phyloP scores from a whole-genome alignment of 179 eudicot genomes.

The Heliamphora pulchella region DNA sequence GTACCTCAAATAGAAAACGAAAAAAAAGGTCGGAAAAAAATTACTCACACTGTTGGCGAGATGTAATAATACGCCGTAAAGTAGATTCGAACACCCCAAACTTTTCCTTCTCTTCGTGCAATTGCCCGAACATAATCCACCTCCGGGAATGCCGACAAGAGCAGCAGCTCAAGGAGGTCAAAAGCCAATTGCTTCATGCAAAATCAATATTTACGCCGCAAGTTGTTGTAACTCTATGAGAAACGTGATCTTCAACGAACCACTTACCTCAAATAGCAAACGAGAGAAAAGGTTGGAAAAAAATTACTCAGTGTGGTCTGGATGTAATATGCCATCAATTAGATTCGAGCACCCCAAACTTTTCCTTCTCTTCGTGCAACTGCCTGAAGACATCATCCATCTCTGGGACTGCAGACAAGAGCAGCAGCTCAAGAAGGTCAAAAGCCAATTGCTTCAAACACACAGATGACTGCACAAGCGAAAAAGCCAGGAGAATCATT shows the following conservation, averaged over 20 bases:
- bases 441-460: slow-evolving; percentile 72
- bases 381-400: slow-evolving; percentile 57
- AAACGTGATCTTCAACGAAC: slow-evolving; percentile 6
- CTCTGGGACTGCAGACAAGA: slow-evolving; percentile 79
- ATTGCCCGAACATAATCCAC: slow-evolving; percentile 56
- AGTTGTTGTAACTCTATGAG: background rate
- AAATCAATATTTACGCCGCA: background rate
- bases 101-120: slow-evolving; percentile 58
- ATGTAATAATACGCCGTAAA: slow-evolving; percentile 9
- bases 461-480: slow-evolving; percentile 65
- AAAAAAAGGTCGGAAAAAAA: background rate
- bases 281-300: background rate
- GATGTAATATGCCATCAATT: slow-evolving; percentile 14
- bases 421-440: slow-evolving; percentile 78
- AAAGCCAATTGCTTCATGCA: too few relatives aligned
- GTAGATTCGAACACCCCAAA: slow-evolving; percentile 51
- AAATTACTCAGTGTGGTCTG: background rate
- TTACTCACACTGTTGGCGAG: background rate
- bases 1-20: slow-evolving; percentile 2
- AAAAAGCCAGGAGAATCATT: background rate
- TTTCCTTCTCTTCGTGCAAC: slow-evolving; percentile 58
- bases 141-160: slow-evolving; percentile 77
- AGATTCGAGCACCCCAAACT: slow-evolving; percentile 55
- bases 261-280: slow-evolving; percentile 1
- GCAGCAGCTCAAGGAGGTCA: slow-evolving; percentile 78